Evolutionary conservation across 768 basidiomycete genomes (phyloP).

Genomic region (Asterophora parasitica): DNA sequence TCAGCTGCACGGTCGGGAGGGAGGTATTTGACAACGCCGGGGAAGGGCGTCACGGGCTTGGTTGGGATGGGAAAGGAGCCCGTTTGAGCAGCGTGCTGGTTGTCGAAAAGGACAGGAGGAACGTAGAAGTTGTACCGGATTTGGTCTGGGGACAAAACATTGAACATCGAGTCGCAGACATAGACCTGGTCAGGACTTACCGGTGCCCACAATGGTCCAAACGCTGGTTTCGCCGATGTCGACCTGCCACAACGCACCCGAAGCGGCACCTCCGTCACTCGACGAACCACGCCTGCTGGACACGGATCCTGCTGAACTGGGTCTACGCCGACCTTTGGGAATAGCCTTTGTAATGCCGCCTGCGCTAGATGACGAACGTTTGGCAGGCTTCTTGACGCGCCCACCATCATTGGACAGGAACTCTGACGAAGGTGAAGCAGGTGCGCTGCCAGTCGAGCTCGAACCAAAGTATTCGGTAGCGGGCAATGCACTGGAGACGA

Average conservation of each 20-base stretch:
- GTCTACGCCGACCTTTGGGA: slow-evolving; percentile 60
- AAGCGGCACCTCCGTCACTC: slow-evolving; percentile 65
- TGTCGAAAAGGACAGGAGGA: slow-evolving; percentile 79
- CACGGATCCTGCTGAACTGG: slow-evolving; percentile 71
- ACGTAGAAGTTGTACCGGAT: slow-evolving; percentile 93
- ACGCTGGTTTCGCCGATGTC: slow-evolving; percentile 93
- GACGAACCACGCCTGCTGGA: slow-evolving; percentile 61
- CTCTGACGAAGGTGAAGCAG: slow-evolving; percentile 62
- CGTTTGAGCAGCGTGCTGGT: slow-evolving; percentile 64
- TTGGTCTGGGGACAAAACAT: slow-evolving; percentile 52
- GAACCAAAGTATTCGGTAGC: slow-evolving; percentile 65
- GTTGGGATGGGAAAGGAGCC: slow-evolving; percentile 75
- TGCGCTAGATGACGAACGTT: slow-evolving; percentile 73
- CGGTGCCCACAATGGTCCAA: slow-evolving; percentile 92
- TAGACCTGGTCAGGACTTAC: slow-evolving; percentile 35
- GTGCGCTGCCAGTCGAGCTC: slow-evolving; percentile 55
- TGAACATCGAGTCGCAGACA: slow-evolving; percentile 12
- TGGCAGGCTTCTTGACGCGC: slow-evolving; percentile 64
- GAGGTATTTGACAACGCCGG: slow-evolving; percentile 84
- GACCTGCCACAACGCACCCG: slow-evolving; percentile 81
- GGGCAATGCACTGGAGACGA: slow-evolving; percentile 56
- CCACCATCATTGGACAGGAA: slow-evolving; percentile 80
- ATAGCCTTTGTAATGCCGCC: slow-evolving; percentile 51
- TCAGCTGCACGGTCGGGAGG: slow-evolving; percentile 86
- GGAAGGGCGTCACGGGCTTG: slow-evolving; percentile 83